Evolutionary conservation across 2,329 filamentous ascomycete genomes (phyloP).

Genomic region (Claviceps sp.): DNA sequence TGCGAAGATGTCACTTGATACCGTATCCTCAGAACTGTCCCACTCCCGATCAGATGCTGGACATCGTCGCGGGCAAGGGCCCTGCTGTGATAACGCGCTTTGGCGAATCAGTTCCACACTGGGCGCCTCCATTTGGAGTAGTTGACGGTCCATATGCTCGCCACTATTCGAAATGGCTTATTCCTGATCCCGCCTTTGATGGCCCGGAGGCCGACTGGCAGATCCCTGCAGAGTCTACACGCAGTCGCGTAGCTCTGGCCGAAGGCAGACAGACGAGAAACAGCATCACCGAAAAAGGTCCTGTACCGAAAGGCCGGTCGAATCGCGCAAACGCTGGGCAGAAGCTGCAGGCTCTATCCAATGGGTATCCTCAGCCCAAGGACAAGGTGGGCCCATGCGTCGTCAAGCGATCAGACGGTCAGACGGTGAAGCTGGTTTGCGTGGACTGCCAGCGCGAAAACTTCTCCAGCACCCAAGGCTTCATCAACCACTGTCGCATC

Average conservation of each 20-base stretch:
- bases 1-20: conserved; percentile 83
- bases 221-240: conserved; percentile 26
- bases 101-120: conserved; percentile 55
- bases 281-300: conserved; percentile 36
- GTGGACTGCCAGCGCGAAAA: conserved; percentile 77
- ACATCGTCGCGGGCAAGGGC: conserved; percentile 63
- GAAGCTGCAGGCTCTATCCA: conserved; percentile 56
- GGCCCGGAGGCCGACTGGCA: conserved; percentile 40
- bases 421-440: conserved; percentile 83
- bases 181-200: conserved; percentile 80
- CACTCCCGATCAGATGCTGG: conserved; percentile 52
- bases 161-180: conserved; percentile 91
- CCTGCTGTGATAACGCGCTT: conserved; percentile 48
- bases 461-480: conserved; percentile 95
- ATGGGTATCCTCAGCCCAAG: conserved; percentile 59
- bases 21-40: conserved; percentile 67
- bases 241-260: conserved; percentile 29
- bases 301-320: conserved; percentile 36
- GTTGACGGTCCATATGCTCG: conserved; percentile 84
- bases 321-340: conserved; percentile 39
- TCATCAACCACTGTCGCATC: conserved; percentile 97
- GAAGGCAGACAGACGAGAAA: conserved; percentile 74
- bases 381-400: conserved; percentile 74
- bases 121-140: conserved; percentile 81
- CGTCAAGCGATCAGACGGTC: conserved; percentile 72